phyloP scores from a whole-genome alignment of 2,329 filamentous ascomycete genomes.

The Colletotrichum sansevieriae region DNA sequence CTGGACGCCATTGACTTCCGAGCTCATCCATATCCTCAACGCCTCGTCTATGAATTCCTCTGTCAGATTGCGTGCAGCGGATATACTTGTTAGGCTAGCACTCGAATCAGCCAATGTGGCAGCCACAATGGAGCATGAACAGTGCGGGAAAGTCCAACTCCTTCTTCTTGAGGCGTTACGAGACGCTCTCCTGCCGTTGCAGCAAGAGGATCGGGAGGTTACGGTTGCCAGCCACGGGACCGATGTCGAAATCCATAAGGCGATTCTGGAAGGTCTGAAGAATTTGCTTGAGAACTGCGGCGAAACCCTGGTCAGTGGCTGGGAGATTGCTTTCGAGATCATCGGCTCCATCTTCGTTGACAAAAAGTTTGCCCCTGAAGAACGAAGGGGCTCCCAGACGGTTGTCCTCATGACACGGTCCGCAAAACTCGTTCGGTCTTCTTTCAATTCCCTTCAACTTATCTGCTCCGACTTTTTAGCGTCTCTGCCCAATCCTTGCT shows the following conservation, averaged over 20 bases:
- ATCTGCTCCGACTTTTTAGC: slow-evolving; percentile 95
- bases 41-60: slow-evolving; percentile 62
- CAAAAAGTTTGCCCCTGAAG: slow-evolving; percentile 52
- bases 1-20: slow-evolving; percentile 76
- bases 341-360: slow-evolving; percentile 83
- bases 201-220: slow-evolving; percentile 63
- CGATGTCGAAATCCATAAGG: slow-evolving; percentile 84
- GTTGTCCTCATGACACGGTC: slow-evolving; percentile 68
- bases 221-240: slow-evolving; percentile 72
- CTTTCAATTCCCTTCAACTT: slow-evolving; percentile 90
- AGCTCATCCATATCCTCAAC: slow-evolving; percentile 65
- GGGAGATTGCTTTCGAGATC: slow-evolving; percentile 87
- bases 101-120: slow-evolving; percentile 71
- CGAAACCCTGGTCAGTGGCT: slow-evolving; percentile 84
- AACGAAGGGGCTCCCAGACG: slow-evolving; percentile 47
- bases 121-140: slow-evolving; percentile 62
- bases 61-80: slow-evolving; percentile 72
- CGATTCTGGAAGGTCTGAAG: slow-evolving; percentile 83
- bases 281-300: slow-evolving; percentile 89
- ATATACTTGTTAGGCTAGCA: slow-evolving; percentile 71
- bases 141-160: slow-evolving; percentile 74
- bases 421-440: slow-evolving; percentile 82
- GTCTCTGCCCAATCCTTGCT: slow-evolving; percentile 78
- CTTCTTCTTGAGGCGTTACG: slow-evolving; percentile 77
- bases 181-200: slow-evolving; percentile 70